Evolutionary conservation across 179 eudicot species (phyloP), one percentile per base, ranked within the genome.

Genomic region (Sideroxylon spinosum): DNA sequence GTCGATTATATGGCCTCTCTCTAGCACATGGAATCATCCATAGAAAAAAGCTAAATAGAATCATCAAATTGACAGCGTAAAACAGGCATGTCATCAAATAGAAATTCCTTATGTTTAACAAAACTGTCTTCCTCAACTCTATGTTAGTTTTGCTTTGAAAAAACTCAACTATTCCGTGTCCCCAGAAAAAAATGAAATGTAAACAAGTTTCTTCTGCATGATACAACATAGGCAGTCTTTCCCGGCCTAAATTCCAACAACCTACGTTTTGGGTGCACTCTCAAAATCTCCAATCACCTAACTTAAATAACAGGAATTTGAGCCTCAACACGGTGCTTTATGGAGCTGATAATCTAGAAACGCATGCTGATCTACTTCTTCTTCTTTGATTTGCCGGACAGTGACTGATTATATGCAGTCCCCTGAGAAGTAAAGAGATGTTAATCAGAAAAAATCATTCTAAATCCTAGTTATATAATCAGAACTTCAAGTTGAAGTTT

Each of bases 321-420:
- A 53, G 28, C 85, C 78, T 76, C 80, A 68, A 81, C 82, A 76
- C 70, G 76, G 50, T 76, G 71, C 78, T 84, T 75, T 66, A 50
- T 25, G 77, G 81, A 80, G 75, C 70, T 32, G 32, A 19, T 63
- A 17, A 14, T 62, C 78, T 57, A 19, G 53, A 13, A 61, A 25
- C 26, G 44, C 25, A 65, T 59, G 64, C 66, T 64, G 63, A n/a
- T 85, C 81, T 78, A 93, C 90, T 94, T 92, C 91, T 92, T 92
- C 91, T 94, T 94, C 89, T 92, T 93, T 55, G 81, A 85, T 79
- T 94, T 94, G 92, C 71, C 91, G 63, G 90, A 79, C 78, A 70
- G 87, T 20, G 97, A 88, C 65, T 90, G 93, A 65, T 88, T 79
- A 86, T 83, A 91, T 29, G 95, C 89, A 68, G 97, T 93, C 57